These are phyloP conservation scores for Vanrija pseudolonga DNA, from an alignment of 1,284 basidiomycete species.

Conservation along the genomic window DNA sequence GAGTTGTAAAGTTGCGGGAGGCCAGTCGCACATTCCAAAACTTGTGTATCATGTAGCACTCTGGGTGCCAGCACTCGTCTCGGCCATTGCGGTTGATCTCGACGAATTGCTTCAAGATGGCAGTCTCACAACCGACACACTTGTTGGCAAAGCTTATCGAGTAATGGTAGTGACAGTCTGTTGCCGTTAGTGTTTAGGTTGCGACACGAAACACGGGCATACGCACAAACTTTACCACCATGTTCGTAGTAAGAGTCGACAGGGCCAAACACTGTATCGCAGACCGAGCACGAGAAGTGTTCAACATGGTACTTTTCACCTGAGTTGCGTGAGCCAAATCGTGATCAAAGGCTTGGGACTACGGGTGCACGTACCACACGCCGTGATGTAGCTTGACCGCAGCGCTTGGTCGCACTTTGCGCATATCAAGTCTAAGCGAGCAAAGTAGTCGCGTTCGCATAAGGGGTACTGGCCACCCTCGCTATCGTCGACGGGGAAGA, in stretches of 20 bases:
- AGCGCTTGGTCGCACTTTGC: constrained; percentile 91
- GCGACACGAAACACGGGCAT: neutral
- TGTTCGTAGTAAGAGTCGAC: constrained; percentile 99
- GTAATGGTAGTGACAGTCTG: constrained; percentile 92
- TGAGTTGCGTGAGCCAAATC: constrained; percentile 43
- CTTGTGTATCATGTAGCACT: constrained; percentile 99
- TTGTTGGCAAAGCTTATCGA: constrained; percentile 97
- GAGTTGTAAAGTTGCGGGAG: constrained; percentile 57
- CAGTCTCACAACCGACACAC: constrained; percentile 94
- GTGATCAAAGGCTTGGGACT: neutral
- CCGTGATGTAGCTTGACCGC: constrained; percentile 97
- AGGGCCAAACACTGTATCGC: constrained; percentile 91
- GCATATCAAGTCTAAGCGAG: constrained; percentile 92
- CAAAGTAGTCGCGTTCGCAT: constrained; percentile 98
- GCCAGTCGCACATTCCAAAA: constrained; percentile 99
- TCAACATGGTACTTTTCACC: constrained; percentile 99
- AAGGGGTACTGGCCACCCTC: constrained; percentile 81
- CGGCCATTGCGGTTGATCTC: constrained; percentile 98
- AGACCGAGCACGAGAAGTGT: constrained; percentile 98
- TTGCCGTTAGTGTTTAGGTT: neutral
- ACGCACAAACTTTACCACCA: constrained; percentile 75
- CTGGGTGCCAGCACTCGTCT: constrained; percentile 99
- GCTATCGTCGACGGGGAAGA: constrained; percentile 84
- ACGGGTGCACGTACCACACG: constrained; percentile 74
- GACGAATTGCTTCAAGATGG: constrained; percentile 99